phyloP scores from a whole-genome alignment of 2,329 filamentous ascomycete species.

The Cladophialophora yegresii region DNA sequence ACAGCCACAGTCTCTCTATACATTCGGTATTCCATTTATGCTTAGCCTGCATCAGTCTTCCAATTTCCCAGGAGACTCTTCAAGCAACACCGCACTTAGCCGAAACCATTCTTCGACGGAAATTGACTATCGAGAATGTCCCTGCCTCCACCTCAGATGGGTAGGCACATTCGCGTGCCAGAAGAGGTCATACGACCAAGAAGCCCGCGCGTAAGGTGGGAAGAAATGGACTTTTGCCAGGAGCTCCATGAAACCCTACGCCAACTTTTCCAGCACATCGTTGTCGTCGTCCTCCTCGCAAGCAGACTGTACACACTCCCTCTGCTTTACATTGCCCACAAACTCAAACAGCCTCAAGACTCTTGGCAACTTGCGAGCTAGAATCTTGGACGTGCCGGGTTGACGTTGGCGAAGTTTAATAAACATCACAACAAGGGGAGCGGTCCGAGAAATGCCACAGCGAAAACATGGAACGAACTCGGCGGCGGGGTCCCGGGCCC shows the following conservation, averaged over 20 bases:
- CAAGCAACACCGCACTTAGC: background rate
- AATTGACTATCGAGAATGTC: background rate
- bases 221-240: constrained; percentile 40
- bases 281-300: constrained; percentile 24
- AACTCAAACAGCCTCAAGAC: constrained; percentile 21
- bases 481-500: constrained; percentile 9
- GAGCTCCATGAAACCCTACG: constrained; percentile 25
- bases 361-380: constrained; percentile 24
- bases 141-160: background rate
- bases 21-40: background rate
- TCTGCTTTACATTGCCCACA: constrained; percentile 28
- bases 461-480: constrained; percentile 12
- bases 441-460: background rate
- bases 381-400: constrained; percentile 18
- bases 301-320: constrained; percentile 31
- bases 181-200: background rate
- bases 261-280: constrained; percentile 23
- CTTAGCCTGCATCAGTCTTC: background rate
- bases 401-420: constrained; percentile 6
- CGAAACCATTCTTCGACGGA: background rate
- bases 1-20: background rate
- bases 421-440: constrained; percentile 4
- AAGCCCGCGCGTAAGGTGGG: background rate
- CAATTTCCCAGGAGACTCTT: background rate
- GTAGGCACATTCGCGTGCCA: background rate